Percentiles rank a stretch among this genome's conserved stretches.
These are phyloP conservation scores for Wickerhamiella kazuoi DNA, from an alignment of 805 yeast genomes.

Conservation along the genomic window DNA sequence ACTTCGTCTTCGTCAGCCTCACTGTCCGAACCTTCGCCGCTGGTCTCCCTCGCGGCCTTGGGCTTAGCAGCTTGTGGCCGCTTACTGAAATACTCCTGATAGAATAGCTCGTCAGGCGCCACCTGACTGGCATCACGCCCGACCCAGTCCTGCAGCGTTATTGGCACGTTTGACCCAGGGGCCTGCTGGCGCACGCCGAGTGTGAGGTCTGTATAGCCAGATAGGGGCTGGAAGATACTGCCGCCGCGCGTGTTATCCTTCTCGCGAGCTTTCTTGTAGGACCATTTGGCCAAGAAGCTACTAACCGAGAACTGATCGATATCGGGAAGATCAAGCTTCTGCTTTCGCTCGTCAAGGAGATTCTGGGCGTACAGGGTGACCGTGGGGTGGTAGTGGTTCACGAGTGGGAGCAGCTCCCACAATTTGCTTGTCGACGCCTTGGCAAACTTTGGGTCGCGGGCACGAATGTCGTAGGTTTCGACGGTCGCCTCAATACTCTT, in stretches of 20 bases:
- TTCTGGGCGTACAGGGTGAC: constrained; percentile 63
- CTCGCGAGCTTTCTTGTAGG: constrained; percentile 78
- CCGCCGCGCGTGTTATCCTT: constrained; percentile 60
- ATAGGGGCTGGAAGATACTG: constrained; percentile 94
- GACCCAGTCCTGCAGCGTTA: constrained; percentile 73
- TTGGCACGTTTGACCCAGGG: constrained; percentile 46
- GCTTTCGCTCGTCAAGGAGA: constrained; percentile 29
- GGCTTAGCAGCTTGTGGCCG: constrained; percentile 16
- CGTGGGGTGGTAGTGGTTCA: constrained; percentile 83
- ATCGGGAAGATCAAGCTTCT: constrained; percentile 54
- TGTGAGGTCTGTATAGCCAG: constrained; percentile 33
- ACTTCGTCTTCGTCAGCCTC: constrained; percentile 45
- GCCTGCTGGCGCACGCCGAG: constrained; percentile 25
- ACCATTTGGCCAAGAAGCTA: constrained; percentile 90
- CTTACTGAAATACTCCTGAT: constrained; percentile 63
- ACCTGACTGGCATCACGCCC: constrained; percentile 38
- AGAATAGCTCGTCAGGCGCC: constrained; percentile 76
- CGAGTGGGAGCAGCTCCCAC: constrained; percentile 70
- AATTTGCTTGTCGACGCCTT: constrained; percentile 63
- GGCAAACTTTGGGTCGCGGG: constrained; percentile 87
- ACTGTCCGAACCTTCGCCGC: constrained; percentile 23
- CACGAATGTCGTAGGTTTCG: constrained; percentile 53
- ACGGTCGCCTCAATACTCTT: constrained; percentile 1
- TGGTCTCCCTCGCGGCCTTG: constrained; percentile 18
- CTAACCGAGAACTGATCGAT: constrained; percentile 70